Percentiles rank a stretch among this genome's conserved stretches.
Conservation (phyloP, 352 stramenopile species). For the Phytopythium sindhum region DNA sequence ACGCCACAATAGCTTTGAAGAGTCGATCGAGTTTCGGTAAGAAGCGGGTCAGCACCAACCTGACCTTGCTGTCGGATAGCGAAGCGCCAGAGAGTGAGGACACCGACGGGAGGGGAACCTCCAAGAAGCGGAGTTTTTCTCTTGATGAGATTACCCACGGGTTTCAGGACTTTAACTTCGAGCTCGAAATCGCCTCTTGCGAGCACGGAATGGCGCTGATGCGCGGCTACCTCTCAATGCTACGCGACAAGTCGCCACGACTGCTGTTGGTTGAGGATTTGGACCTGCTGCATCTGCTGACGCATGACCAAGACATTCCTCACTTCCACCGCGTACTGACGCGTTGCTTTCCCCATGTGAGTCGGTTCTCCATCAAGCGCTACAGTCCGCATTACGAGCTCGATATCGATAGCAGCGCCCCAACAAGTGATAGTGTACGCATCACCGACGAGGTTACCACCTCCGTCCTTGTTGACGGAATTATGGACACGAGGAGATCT, state of each 20-base stretch:
- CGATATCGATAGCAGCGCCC: neutral
- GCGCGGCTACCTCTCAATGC: conserved; percentile 28
- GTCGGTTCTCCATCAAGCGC: conserved; percentile 29
- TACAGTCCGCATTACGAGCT: conserved; percentile 9
- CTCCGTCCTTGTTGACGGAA: conserved; percentile 12
- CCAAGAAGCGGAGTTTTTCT: conserved; percentile 27
- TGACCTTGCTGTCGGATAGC: neutral
- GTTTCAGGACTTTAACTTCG: conserved; percentile 63
- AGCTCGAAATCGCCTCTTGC: conserved; percentile 26
- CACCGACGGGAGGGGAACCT: neutral
- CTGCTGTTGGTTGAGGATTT: conserved; percentile 38
- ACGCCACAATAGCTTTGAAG: neutral
- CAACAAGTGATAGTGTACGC: neutral
- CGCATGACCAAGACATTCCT: conserved; percentile 34
- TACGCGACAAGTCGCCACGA: conserved; percentile 36
- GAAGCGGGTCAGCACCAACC: neutral
- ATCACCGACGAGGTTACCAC: conserved; percentile 4
- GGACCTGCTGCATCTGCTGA: conserved; percentile 33
- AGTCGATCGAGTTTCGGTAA: neutral
- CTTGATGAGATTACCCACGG: conserved; percentile 35
- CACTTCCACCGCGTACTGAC: conserved; percentile 24
- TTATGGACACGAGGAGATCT: neutral
- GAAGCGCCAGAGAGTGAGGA: neutral
- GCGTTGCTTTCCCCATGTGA: conserved; percentile 37
- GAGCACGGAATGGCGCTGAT: conserved; percentile 37